Evolutionary conservation across 2,329 filamentous ascomycete species (phyloP), one percentile per base, ranked within the genome.

Genomic region (Ophiosphaerella korrae): DNA sequence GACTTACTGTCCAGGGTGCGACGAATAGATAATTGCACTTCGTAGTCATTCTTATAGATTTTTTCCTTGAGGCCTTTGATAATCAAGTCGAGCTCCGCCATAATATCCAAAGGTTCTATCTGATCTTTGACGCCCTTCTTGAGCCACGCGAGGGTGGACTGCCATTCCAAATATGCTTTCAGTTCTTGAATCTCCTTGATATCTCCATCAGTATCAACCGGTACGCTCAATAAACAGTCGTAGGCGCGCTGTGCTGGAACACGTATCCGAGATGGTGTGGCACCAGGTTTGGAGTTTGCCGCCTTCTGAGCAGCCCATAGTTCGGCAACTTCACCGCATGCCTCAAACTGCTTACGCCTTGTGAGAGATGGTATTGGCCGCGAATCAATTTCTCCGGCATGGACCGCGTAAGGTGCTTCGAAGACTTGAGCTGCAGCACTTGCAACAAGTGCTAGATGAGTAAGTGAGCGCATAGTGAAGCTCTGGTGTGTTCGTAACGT

Each of bases 101-200:
- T 32, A 13, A 49, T 29, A 49, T 74, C 70, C 3, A 70, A 49
- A 7, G 60, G 50, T 24, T 67, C 60, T 3, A 67, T 52, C 38
- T 63, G 62, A 7, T 57, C 60, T 29, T 55, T 35, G 8, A 62
- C 64, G 1, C 64, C 63, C 18, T 60, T 47, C 36, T 67, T 64
- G 14, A 73, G 60, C 38, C 73, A 72, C 13, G 47, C 53, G 13
- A 73, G 53, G 5, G 58, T 63, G 14, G 61, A 64, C 38, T 74
- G 68, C 21, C 67, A 73, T 31, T 68, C 45, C 3, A 66, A 11
- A 7, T 66, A 57, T 6, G 39, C 35, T n/a, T 58, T 56, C 9
- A 68, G 45, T 34, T 66, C 60, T 4, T 50, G 21, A 14, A 69
- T 48, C 35, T 57, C 49, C n/a, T 53, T 36, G 0, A 52, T 26